Base-by-base conservation (phyloP, 805 yeast species). In the Barnettozyma californica region DNA sequence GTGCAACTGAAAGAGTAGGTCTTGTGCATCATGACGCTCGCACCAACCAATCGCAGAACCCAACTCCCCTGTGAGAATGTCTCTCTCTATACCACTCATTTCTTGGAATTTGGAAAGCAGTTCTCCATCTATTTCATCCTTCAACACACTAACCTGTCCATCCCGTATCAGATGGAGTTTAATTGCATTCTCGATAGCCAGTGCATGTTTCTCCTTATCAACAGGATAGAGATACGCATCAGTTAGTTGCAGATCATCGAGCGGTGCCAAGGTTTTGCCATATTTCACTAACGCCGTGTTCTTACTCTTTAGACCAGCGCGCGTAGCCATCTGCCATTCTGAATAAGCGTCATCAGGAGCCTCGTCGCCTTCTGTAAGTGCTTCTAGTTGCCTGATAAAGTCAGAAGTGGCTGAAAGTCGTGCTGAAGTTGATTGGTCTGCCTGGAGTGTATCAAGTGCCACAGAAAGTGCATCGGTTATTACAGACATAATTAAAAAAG, bases 1-100 rank as follows among this genome's bases (percentile, higher is more conserved):
- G 56, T 75, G 79, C 41, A 78, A 55, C 44, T 63, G 65, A 56
- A 73, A 75, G 54, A 74, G 78, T 23, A 78, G 57, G 43, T 39
- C 45, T 18, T 56, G 43, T n/a, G 43, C 43, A 16, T 26, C 52
- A 37, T 68, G 58, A 7, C 50, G 42, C 6, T 55, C 48, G 27
- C 72, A 69, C 87, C 87, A 81, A 2, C 61, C 62, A 26, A 77
- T 70, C 13, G 85, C 83, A 7, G 74, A 68, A 5, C 55, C 58
- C 25, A 75, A 57, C 45, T 77, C 62, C 3, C 68, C 65, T 2
- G 60, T 45, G 25, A 62, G 62, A 20, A 75, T 55, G 34, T 67
- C 68, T 18, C 60, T 56, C 18, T 76, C 57, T 3, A 78, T 75
- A 13, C 62, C 63, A 23, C 74, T 71, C 72, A 80, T 64, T 20